Percentiles rank a stretch among this genome's conserved stretches.
Evolutionary conservation across 805 yeast genomes (phyloP).

Genomic region (Barnettozyma sucrosica): DNA sequence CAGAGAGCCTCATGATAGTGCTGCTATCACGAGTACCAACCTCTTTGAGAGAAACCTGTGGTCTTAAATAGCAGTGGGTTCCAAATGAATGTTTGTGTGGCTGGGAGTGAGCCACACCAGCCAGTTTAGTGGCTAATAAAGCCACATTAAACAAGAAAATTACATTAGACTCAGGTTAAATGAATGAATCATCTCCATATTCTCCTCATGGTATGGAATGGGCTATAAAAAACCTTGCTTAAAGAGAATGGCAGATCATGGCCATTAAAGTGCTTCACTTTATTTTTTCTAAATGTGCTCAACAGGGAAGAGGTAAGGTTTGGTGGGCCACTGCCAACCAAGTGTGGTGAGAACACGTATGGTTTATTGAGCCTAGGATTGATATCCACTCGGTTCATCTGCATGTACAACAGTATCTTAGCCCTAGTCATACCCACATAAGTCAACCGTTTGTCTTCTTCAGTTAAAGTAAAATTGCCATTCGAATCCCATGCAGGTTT

Average conservation of each 20-base stretch:
- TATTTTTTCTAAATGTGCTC: neutral
- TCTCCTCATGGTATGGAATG: conserved; percentile 2
- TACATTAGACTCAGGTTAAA: neutral
- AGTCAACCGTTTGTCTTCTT: conserved; percentile 36
- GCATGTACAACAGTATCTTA: conserved; percentile 29
- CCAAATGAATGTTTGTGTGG: neutral
- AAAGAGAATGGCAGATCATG: conserved; percentile 3
- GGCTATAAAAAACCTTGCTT: conserved; percentile 2
- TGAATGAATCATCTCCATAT: neutral
- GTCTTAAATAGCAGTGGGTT: neutral
- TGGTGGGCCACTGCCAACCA: neutral
- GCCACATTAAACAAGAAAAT: neutral
- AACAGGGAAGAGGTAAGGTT: neutral
- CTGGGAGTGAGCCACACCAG: neutral
- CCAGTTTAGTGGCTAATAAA: neutral
- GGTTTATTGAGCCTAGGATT: neutral
- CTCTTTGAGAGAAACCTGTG: no score
- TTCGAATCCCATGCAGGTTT: conserved; percentile 1
- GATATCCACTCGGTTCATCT: neutral
- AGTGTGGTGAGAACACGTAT: neutral
- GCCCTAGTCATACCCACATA: conserved; percentile 72
- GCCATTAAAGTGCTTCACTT: conserved; percentile 1
- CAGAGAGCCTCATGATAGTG: neutral
- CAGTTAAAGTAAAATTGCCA: neutral
- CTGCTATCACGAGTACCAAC: neutral